Evolutionary conservation across 2,329 filamentous ascomycete species (phyloP), one percentile per base, ranked within the genome.

Genomic region (Cylindrodendrum hubeiense): DNA sequence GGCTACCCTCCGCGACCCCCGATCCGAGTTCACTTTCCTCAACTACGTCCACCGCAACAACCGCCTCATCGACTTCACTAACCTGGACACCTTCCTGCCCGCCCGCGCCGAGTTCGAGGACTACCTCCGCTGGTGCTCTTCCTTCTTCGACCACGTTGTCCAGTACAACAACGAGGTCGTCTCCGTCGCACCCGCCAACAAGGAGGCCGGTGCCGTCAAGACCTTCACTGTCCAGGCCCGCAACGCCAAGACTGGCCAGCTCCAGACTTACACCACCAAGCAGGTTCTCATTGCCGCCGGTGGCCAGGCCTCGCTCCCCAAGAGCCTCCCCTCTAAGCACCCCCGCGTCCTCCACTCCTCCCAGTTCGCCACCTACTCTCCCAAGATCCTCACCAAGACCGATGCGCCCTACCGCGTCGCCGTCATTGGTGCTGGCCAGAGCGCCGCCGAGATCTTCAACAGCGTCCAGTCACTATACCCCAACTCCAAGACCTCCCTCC

Each of bases 391-490:
- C 54, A 81, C 77, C 63, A 84, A 89, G 70, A 79, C 82, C 60
- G 80, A 84, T 34, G 82, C 84, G 2, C 86, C 86, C 1, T 93
- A 94, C 79, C 89, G 89, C 17, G 90, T 98, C 56, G 95, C 93
- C 9, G 92, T 98, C 12, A 85, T 98, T 43, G 95, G 95, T 9
- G 93, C 90, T 50, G 95, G 96, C 1, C 95, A 99, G 83, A 97
- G 93, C 78, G 94, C 94, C 3, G 95, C 95, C 10, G 95, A 99
- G 83, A 97, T 98, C 74, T 98, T 97, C 83, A 92, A 93, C 82
- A 95, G 97, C 79, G 83, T 98, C 53, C 92, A 95, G 74, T 86
- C 84, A 41, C 84, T 93, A 50, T 98, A 97, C 77, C 94, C 94
- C 41, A 94, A 95, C 77, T 90, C 92, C 28, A 86, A 88, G 72